Conservation (phyloP, 805 yeast genomes). For the Kazachstania africana region DNA sequence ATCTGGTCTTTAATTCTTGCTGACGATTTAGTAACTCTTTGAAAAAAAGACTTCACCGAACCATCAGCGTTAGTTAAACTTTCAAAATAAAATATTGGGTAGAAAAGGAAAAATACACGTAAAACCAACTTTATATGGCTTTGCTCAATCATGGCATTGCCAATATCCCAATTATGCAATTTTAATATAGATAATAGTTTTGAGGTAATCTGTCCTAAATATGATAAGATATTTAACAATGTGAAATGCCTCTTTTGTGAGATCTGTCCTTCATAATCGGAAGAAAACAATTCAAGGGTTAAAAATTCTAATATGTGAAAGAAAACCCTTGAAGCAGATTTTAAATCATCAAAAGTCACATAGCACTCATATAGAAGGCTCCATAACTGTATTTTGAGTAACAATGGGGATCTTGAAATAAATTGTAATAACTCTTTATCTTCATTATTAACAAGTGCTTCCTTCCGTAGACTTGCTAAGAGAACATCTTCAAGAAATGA, state of each 20-base stretch:
- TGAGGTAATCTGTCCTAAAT: conserved; percentile 39
- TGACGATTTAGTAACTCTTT: conserved; percentile 33
- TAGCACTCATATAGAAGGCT: conserved; percentile 52
- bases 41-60: conserved; percentile 31
- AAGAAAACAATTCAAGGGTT: conserved; percentile 25
- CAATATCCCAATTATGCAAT: conserved; percentile 27
- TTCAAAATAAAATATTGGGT: conserved; percentile 41
- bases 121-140: conserved; percentile 14
- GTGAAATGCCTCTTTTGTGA: conserved; percentile 29
- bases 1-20: conserved; percentile 36
- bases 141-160: neutral
- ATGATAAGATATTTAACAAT: conserved; percentile 33
- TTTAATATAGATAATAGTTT: conserved; percentile 25
- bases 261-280: conserved; percentile 14
- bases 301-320: conserved; percentile 39
- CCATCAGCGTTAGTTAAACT: conserved; percentile 32
- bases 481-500: conserved; percentile 37
- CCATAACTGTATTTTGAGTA: conserved; percentile 66
- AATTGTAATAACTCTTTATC: conserved; percentile 48
- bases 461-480: conserved; percentile 16
- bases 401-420: conserved; percentile 49
- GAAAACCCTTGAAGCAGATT: conserved; percentile 37
- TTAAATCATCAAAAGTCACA: conserved; percentile 17
- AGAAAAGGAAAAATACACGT: conserved; percentile 31
- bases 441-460: conserved; percentile 5